These are phyloP conservation scores for Pulveroboletus sp. DNA, from an alignment of 768 basidiomycete genomes.

Conservation along the genomic window DNA sequence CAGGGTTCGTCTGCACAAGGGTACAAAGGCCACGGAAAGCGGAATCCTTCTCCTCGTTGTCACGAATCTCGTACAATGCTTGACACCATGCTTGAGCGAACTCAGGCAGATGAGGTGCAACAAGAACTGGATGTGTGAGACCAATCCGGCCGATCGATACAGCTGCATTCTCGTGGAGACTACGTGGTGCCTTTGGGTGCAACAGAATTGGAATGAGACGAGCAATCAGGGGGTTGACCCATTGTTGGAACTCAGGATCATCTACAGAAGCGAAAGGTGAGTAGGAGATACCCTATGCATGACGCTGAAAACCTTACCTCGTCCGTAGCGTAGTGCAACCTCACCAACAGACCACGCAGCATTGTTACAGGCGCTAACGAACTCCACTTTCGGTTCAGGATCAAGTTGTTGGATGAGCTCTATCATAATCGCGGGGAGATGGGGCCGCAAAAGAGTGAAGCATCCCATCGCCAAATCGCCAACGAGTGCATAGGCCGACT, in stretches of 20 bases:
- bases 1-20: slow-evolving; percentile 90
- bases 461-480: slow-evolving; percentile 98
- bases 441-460: slow-evolving; percentile 79
- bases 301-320: slow-evolving; percentile 40
- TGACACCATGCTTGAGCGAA: slow-evolving; percentile 98
- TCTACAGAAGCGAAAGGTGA: slow-evolving; percentile 36
- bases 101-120: slow-evolving; percentile 83
- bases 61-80: slow-evolving; percentile 95
- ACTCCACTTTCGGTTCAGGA: slow-evolving; percentile 88
- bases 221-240: slow-evolving; percentile 81
- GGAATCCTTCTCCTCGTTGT: slow-evolving; percentile 99
- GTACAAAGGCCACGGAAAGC: slow-evolving; percentile 98
- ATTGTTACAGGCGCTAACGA: slow-evolving; percentile 96
- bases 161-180: slow-evolving; percentile 95
- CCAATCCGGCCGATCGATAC: slow-evolving; percentile 97
- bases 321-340: slow-evolving; percentile 87
- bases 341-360: slow-evolving; percentile 99
- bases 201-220: slow-evolving; percentile 90
- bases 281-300: background rate
- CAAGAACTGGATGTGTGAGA: slow-evolving; percentile 81
- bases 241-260: slow-evolving; percentile 86
- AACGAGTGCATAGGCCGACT: slow-evolving; percentile 96
- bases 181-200: slow-evolving; percentile 88
- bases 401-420: slow-evolving; percentile 88
- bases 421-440: slow-evolving; percentile 84